These are phyloP conservation scores for Platanthera zijinensis DNA, from an alignment of 106 monocot genomes.

Conservation along the genomic window DNA sequence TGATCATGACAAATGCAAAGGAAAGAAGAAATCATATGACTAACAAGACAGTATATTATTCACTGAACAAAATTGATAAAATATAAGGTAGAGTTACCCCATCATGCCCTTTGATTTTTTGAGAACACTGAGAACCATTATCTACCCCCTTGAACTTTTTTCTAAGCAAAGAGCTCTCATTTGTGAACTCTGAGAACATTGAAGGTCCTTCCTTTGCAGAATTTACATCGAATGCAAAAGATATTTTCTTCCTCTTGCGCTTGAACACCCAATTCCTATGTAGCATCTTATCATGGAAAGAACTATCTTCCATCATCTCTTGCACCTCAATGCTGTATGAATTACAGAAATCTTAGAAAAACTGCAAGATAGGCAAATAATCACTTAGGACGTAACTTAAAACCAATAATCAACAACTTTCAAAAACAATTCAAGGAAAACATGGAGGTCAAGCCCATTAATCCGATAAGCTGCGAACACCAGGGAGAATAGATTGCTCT, in stretches of 20 bases:
- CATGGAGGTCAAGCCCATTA: not conserved
- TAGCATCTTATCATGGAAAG: conserved; percentile 40
- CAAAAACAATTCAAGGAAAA: not conserved
- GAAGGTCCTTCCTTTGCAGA: conserved; percentile 27
- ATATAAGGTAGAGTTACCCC: conserved; percentile 36
- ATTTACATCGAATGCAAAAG: conserved; percentile 21
- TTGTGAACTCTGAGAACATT: conserved; percentile 17
- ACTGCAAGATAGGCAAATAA: not conserved
- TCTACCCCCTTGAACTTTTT: conserved; percentile 24
- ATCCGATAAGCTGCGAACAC: not conserved
- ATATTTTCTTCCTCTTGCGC: conserved; percentile 60
- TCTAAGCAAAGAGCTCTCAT: conserved; percentile 20
- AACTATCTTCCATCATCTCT: conserved; percentile 44
- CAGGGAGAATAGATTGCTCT: not conserved
- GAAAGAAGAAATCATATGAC: not conserved
- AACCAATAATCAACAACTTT: not conserved
- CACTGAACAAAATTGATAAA: not conserved
- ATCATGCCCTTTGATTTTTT: conserved; percentile 66
- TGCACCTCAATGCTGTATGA: conserved; percentile 9
- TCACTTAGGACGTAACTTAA: not conserved
- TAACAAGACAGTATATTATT: not conserved
- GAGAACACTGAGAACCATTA: conserved; percentile 24
- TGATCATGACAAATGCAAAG: not conserved
- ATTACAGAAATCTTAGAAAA: conserved; percentile 7
- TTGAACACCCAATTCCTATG: conserved; percentile 71